Evolutionary conservation across 2,329 filamentous ascomycete species (phyloP), one percentile per base, ranked within the genome.

Genomic region (Penicillium sp.): DNA sequence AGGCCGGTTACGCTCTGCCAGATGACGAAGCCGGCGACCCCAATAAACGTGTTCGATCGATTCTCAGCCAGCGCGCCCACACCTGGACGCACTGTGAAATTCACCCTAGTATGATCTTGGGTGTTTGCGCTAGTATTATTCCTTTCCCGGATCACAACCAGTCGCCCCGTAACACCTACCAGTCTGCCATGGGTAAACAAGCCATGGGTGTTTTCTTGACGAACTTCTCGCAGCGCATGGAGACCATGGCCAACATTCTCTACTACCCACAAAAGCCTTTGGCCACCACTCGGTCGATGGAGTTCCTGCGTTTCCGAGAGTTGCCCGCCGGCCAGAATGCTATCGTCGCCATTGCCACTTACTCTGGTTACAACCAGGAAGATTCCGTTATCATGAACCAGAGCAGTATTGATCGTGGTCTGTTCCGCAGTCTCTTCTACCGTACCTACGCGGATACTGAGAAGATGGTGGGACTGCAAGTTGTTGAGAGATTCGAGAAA

Each of bases 311-410:
- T 70, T 99, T 99, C 87, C 86, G 94, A 77, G 94, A 99, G 75
- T 80, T 99, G 56, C 94, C 94, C 17, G 94, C 94, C 16, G 94
- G 94, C 3, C 94, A 99, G 74, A 99, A 99, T 69, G 94, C 94
- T 19, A 99, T 99, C 67, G 94, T 99, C 12, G 95, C 94, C 38
- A 99, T 99, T 76, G 87, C 91, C 57, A 95, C 90, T 73, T 99
- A 99, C 77, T 96, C 92, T 52, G 94, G 94, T 57, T 99, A 99
- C 81, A 99, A 99, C 76, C 95, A 99, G 74, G 94, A 99, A 91
- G 94, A 99, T 86, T 99, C 94, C 64, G 93, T 99, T 64, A 96
- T 99, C 69, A 97, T 99, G 94, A 99, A 99, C 75, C 94, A 99
- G 79, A 97, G 91, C 78, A 96, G 91, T 75, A 97, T 99, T 68